These are phyloP conservation scores for Sugiyamaella sp. DNA, from an alignment of 1,139 yeast genomes.

Conservation along the genomic window DNA sequence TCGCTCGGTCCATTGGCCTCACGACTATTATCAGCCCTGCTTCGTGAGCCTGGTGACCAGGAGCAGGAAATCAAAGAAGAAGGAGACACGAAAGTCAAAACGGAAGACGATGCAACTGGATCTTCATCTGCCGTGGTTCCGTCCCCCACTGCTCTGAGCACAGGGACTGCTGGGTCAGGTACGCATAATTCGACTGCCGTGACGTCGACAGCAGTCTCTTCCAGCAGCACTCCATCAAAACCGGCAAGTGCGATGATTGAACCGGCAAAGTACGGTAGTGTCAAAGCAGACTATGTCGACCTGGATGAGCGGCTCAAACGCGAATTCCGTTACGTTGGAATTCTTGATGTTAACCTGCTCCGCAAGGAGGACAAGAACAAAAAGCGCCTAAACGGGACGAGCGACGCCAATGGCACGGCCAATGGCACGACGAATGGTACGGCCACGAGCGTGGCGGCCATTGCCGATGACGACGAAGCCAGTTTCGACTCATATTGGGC, in stretches of 20 bases:
- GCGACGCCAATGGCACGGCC: conserved; percentile 17
- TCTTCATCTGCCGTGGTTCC: conserved; percentile 1
- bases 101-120: conserved; percentile 19
- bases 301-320: conserved; percentile 86
- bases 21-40: conserved; percentile 78
- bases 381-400: conserved; percentile 29
- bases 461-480: conserved; percentile 25
- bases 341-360: conserved; percentile 56
- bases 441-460: conserved; percentile 33
- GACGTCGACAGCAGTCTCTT: background rate
- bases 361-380: conserved; percentile 42
- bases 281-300: conserved; percentile 68
- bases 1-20: conserved; percentile 94
- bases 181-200: background rate
- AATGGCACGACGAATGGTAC: conserved; percentile 1
- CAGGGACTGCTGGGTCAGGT: conserved; percentile 8
- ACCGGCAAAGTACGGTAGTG: conserved; percentile 45
- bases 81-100: conserved; percentile 17
- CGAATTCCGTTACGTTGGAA: conserved; percentile 88
- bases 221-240: conserved; percentile 3
- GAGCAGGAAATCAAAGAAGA: conserved; percentile 36
- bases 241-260: conserved; percentile 32
- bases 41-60: conserved; percentile 53
- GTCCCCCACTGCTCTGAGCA: conserved; percentile 26
- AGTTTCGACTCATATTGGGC: conserved; percentile 70